Evolutionary conservation across 257 asterid species (phyloP).

Genomic region (Nicotiana paniculata): DNA sequence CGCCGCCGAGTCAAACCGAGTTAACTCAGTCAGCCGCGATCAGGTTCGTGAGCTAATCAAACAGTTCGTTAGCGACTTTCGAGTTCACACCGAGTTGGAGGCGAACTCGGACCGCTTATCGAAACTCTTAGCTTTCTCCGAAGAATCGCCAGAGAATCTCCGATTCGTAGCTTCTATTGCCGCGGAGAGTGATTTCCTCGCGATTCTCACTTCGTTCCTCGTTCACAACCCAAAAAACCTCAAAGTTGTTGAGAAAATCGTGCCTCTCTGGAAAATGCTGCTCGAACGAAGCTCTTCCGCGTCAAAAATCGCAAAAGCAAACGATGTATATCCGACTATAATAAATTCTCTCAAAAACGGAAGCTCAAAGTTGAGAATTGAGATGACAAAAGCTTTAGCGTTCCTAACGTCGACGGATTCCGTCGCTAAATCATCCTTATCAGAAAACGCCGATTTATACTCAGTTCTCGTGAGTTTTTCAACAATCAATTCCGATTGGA

Average conservation of each 20-base stretch:
- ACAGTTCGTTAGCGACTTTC: slow-evolving; percentile 29
- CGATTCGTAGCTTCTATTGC: slow-evolving; percentile 16
- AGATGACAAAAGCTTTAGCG: slow-evolving; percentile 33
- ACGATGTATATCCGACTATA: slow-evolving; percentile 21
- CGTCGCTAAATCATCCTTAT: slow-evolving; percentile 17
- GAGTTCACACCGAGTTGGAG: neutral
- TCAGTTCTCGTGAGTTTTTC: slow-evolving; percentile 31
- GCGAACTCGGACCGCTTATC: slow-evolving; percentile 7
- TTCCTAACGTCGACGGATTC: slow-evolving; percentile 10
- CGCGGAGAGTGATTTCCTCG: slow-evolving; percentile 21
- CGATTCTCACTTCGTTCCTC: slow-evolving; percentile 15
- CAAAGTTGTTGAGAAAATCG: slow-evolving; percentile 23
- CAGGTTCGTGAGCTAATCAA: slow-evolving; percentile 33
- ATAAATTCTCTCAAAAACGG: slow-evolving; percentile 28
- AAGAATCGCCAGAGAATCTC: slow-evolving; percentile 33
- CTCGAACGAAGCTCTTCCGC: neutral
- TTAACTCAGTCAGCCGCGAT: slow-evolving; percentile 21
- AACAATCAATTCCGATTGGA: slow-evolving; percentile 20
- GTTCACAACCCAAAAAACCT: slow-evolving; percentile 15
- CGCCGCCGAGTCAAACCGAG: slow-evolving; percentile 4
- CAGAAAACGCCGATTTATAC: slow-evolving; percentile 41
- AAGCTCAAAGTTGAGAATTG: slow-evolving; percentile 27
- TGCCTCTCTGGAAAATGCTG: slow-evolving; percentile 25
- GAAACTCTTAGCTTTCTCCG: slow-evolving; percentile 37
- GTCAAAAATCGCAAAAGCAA: slow-evolving; percentile 6